These are phyloP conservation scores for Lumnitzera littorea DNA, from an alignment of 345 rosid genomes.

Conservation along the genomic window DNA sequence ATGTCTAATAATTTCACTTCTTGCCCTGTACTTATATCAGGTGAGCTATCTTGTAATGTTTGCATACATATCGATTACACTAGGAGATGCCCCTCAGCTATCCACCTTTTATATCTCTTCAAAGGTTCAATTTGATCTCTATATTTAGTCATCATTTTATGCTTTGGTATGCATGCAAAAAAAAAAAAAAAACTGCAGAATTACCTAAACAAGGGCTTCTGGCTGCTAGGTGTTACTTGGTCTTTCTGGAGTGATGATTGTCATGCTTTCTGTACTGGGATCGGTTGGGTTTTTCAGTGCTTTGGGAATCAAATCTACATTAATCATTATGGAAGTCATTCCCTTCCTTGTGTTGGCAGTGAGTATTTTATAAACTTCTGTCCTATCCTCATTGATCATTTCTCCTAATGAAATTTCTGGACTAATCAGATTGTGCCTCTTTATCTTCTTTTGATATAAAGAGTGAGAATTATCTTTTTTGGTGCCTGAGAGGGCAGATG, in stretches of 20 bases:
- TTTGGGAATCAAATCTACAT: conserved; percentile 83
- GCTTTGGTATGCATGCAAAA: background rate
- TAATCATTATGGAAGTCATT: conserved; percentile 98
- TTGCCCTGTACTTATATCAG: conserved; percentile 21
- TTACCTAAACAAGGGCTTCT: background rate
- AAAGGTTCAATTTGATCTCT: conserved; percentile 43
- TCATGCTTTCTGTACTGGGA: conserved; percentile 93
- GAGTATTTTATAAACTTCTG: conserved; percentile 29
- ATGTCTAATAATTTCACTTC: no score
- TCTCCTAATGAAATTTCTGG: no score
- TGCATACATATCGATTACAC: conserved; percentile 74
- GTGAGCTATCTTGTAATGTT: conserved; percentile 96
- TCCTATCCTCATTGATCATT: background rate
- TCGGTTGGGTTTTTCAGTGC: conserved; percentile 90
- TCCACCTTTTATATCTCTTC: conserved; percentile 69
- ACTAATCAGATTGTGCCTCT: no score
- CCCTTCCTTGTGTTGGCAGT: conserved; percentile 97
- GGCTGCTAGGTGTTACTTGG: conserved; percentile 73
- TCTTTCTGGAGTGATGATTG: conserved; percentile 89
- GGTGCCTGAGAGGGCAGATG: no score
- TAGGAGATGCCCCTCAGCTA: conserved; percentile 65
- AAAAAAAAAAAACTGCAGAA: background rate
- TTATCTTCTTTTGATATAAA: no score
- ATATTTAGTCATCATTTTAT: conserved; percentile 1
- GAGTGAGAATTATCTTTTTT: no score